These are phyloP conservation scores for Gaeumannomyces sp. DNA, from an alignment of 2,329 filamentous ascomycete species.

Conservation along the genomic window DNA sequence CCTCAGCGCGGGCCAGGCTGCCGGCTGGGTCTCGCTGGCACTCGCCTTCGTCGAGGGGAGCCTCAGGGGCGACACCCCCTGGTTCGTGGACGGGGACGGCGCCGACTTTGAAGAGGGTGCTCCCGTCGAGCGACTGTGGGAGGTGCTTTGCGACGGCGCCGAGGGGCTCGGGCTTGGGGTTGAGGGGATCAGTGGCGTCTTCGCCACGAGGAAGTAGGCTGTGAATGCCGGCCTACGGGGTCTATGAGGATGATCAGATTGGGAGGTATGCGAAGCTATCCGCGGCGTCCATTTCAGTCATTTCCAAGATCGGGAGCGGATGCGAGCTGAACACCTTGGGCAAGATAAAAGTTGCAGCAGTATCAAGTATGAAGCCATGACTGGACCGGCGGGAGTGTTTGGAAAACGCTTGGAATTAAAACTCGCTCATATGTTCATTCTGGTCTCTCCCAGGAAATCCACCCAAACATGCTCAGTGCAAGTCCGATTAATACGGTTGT, in stretches of 20 bases:
- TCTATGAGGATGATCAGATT: too few relatives aligned
- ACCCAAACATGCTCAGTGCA: conserved; percentile 26
- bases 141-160: conserved; percentile 19
- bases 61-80: conserved; percentile 15
- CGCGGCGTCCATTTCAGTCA: too few relatives aligned
- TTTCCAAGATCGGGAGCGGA: too few relatives aligned
- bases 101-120: conserved; percentile 14
- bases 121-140: conserved; percentile 21
- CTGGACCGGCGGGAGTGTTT: not conserved
- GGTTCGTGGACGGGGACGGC: conserved; percentile 15
- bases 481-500: conserved; percentile 37
- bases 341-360: too few relatives aligned
- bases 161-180: conserved; percentile 22
- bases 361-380: not conserved
- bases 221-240: too few relatives aligned
- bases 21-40: conserved; percentile 26
- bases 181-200: conserved; percentile 22
- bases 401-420: not conserved
- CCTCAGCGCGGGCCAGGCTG: conserved; percentile 22
- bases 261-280: too few relatives aligned
- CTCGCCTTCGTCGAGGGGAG: conserved; percentile 24
- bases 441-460: conserved; percentile 11
- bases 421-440: not conserved
- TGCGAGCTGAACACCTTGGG: too few relatives aligned
- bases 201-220: conserved; percentile 11